Conservation (phyloP, 2,329 filamentous ascomycete species). For the Chaetomiaceae sp. region DNA sequence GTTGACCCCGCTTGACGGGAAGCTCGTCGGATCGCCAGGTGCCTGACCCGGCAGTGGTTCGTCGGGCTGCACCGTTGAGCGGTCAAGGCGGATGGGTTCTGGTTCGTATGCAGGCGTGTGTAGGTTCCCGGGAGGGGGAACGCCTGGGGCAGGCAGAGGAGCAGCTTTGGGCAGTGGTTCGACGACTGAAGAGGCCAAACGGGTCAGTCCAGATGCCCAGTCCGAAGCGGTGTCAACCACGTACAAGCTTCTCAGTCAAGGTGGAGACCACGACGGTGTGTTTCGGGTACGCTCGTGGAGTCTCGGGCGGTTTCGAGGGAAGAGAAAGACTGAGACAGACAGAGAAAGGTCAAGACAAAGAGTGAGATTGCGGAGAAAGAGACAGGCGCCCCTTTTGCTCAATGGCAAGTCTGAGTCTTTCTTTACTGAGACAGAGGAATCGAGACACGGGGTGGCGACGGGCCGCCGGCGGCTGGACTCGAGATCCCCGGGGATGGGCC, state of each 20-base stretch:
- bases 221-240: neutral
- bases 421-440: neutral
- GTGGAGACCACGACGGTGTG: neutral
- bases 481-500: neutral
- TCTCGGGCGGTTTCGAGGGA: neutral
- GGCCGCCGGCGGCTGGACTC: neutral
- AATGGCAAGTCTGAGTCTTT: neutral
- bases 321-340: neutral
- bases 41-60: neutral
- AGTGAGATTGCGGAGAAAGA: neutral
- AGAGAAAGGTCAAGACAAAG: neutral
- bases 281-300: neutral
- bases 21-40: neutral
- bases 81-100: constrained; percentile 12
- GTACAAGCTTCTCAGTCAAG: neutral
- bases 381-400: neutral
- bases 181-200: neutral
- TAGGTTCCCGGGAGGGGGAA: constrained; percentile 17
- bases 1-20: neutral
- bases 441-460: neutral
- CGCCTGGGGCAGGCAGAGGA: constrained; percentile 1
- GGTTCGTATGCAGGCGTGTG: constrained; percentile 18
- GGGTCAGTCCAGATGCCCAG: neutral
- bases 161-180: neutral
- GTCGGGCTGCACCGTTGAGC: constrained; percentile 17